Conservation (phyloP, 139 green algal genomes). For the Astrephomene gubernaculifera region DNA sequence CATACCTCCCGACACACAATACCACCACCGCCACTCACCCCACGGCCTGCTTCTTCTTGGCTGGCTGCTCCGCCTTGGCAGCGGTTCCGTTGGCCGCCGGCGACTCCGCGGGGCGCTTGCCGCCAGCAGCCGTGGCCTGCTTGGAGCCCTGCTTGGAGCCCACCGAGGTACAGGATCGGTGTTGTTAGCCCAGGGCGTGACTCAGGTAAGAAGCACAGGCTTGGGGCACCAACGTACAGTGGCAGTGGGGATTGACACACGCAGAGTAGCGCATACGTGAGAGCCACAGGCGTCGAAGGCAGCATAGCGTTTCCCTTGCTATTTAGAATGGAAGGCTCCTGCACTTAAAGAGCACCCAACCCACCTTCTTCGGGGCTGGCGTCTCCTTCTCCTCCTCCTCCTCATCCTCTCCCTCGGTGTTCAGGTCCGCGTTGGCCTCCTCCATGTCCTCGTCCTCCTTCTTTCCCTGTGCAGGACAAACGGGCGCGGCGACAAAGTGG, state of each 20-base stretch:
- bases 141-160: too few species aligned
- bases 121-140: neutral
- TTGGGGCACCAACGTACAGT: too few species aligned
- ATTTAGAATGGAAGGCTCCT: too few species aligned
- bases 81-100: conserved; percentile 10
- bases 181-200: too few species aligned
- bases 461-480: neutral
- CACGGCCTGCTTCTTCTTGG: conserved; percentile 22
- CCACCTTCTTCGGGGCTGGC: neutral
- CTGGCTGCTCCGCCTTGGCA: conserved; percentile 2
- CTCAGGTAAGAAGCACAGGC: too few species aligned
- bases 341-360: too few species aligned
- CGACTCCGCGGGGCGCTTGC: conserved; percentile 21
- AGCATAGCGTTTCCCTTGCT: too few species aligned
- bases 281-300: too few species aligned
- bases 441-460: conserved; percentile 40
- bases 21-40: neutral
- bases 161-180: too few species aligned
- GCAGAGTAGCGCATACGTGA: too few species aligned
- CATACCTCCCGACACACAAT: too few species aligned
- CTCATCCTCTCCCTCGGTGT: conserved; percentile 45
- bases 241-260: too few species aligned
- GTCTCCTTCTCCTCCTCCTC: conserved; percentile 44
- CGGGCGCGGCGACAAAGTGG: neutral
- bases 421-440: conserved; percentile 44